Base-by-base conservation (phyloP, 1,284 basidiomycete species). In the Pisolithus thermaeus region DNA sequence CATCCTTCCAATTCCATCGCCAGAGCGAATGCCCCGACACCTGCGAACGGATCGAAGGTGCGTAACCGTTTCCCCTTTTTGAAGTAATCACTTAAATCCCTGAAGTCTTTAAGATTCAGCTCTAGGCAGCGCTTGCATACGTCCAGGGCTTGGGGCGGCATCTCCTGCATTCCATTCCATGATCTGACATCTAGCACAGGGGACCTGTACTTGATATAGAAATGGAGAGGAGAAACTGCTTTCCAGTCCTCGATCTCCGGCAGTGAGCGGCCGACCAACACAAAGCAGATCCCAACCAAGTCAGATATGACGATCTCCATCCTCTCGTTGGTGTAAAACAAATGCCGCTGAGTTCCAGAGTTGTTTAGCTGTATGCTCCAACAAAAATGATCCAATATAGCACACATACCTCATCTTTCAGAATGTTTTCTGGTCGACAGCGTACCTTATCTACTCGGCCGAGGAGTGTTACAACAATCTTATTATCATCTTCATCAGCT, bases 1-100 rank as follows among this genome's bases (percentile, higher is more conserved):
- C 73, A 76, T 0, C 76, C 71, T 42, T 73, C 70, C 32, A 77
- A 68, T 20, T 76, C 73, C 64, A 88, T 66, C 0, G 78, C 83
- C 22, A 76, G 62, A 41, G 75, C 76, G 59, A 90, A 84, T 9
- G 83, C 80, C 12, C 83, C 83, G 5, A 76, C 75, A 7, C 87
- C 87, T 12, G 73, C 78, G 58, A 87, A 89, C 0, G 84, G 69
- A 64, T 89, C 86, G 23, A 89, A 68, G 1, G 75, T 70, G 2
- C 70, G 64, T 20, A 85, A 59, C 0, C 71, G 72, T 2, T 60
- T 57, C n/a, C 52, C 37, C 18, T 56, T 52, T n/a, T 62, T 51
- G 44, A 62, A 56, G 46, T 70, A 59, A 3, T 49, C 46, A 3
- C 70, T 55, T 56, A 73, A 73, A 16, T 66, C 58, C 2, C 62